Base-by-base conservation (phyloP, 2,329 filamentous ascomycete genomes). In the Aspergillus cejpii region DNA sequence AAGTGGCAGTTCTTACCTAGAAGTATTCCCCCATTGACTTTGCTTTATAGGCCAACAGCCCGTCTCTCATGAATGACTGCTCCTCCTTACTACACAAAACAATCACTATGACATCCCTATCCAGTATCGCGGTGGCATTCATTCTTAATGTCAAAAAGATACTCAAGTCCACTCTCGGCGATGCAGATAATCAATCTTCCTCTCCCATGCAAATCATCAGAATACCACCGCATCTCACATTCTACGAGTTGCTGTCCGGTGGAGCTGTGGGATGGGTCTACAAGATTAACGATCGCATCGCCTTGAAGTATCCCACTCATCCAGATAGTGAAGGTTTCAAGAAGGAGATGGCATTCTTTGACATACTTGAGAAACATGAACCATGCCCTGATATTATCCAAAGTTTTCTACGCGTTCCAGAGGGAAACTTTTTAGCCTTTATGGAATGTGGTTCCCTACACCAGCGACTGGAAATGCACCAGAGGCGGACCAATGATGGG, bases 311-410 rank as follows among this genome's bases (percentile, higher is more conserved):
- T 28, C 33, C 33, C 14, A 26, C 17, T 14, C 2, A 43, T 21
- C 41, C 41, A n/a, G 31, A 43, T 23, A 27, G n/a, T 23, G 19
- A 37, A 8, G 33, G 5, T 6, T 44, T 39, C 37, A 41, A 36
- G 37, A 41, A 21, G 24, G 45, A 48, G 29, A 41, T 45, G 28
- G 21, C 19, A 37, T 37, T 48, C 20, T 48, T 45, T 24, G 45
- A 48, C 23, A 21, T 44, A 11, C 38, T 48, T 11, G 37, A 44
- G 24, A 44, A 48, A 37, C 37, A 44, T 45, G 29, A 41, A 2
- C 41, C 37, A 6, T 48, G 45, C 17, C 41, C 45, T 38, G n/a
- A 37, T 14, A 37, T 48, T n/a, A 23, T 48, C n/a, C 29, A 48
- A 26, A 45, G 26, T 11, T 48, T 48, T 37, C 41, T 48, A n/a